A percentile compares a stretch with the other conserved stretches of the same genome.
Conservation (phyloP, 805 yeast species). For the Pachysolen tannophilus region DNA sequence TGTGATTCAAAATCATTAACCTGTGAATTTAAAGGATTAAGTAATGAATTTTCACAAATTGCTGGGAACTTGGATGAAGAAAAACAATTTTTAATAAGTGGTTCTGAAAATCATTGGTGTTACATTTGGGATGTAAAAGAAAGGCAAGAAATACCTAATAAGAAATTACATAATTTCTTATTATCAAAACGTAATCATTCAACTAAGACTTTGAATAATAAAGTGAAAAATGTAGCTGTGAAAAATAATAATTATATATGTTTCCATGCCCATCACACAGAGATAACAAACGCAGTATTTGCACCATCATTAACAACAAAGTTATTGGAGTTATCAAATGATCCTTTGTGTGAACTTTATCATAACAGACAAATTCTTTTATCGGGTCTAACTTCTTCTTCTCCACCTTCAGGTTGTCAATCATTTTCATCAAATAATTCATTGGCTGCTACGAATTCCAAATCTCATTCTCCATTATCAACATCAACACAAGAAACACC, state of each 20-base stretch:
- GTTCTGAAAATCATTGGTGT: conserved; percentile 84
- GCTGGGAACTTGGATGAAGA: conserved; percentile 58
- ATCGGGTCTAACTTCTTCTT: too few species aligned
- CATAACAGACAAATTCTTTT: conserved; percentile 13
- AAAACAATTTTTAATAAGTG: conserved; percentile 52
- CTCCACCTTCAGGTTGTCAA: too few species aligned
- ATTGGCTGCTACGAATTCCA: not conserved
- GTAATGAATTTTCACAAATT: conserved; percentile 65
- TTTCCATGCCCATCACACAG: conserved; percentile 69
- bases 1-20: conserved; percentile 45
- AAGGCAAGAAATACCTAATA: conserved; percentile 16
- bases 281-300: conserved; percentile 67
- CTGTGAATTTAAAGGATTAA: conserved; percentile 65
- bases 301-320: conserved; percentile 68
- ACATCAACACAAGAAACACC: too few species aligned
- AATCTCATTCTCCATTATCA: not conserved
- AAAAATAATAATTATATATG: conserved; percentile 58
- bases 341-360: conserved; percentile 62
- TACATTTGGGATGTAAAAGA: conserved; percentile 63
- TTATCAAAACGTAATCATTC: conserved; percentile 4
- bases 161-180: conserved; percentile 8
- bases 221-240: not conserved
- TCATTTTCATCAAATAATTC: too few species aligned
- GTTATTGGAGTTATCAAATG: conserved; percentile 65
- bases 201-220: not conserved